A percentile compares a stretch with the other conserved stretches of the same genome.
phyloP scores from a whole-genome alignment of 106 monocot species.

The Chionographis japonica region DNA sequence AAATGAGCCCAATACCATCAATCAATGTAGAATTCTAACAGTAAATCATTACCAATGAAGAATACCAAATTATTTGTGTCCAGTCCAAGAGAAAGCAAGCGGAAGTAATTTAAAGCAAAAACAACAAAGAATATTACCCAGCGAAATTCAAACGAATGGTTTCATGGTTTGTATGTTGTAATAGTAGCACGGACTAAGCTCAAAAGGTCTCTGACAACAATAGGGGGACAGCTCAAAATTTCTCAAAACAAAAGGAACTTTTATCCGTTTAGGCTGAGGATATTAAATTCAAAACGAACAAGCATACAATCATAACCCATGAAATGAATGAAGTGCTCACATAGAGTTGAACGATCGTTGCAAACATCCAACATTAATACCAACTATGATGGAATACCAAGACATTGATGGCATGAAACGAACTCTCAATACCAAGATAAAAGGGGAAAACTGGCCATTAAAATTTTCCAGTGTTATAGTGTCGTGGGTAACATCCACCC shows the following conservation, averaged over 20 bases:
- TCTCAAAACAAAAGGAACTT: not conserved
- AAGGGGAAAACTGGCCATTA: conserved; percentile 3
- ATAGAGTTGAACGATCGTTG: conserved; percentile 5
- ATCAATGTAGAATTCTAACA: too few species aligned
- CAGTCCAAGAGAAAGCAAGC: too few species aligned
- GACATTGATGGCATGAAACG: conserved; percentile 3
- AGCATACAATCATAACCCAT: too few species aligned
- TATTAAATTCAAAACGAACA: too few species aligned
- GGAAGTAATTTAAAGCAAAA: too few species aligned
- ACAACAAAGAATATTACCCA: too few species aligned
- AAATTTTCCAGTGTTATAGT: not conserved
- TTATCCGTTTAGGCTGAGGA: too few species aligned
- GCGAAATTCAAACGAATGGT: too few species aligned
- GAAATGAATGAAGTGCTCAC: not conserved
- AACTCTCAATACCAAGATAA: not conserved
- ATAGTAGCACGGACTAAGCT: not conserved
- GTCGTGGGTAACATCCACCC: not conserved
- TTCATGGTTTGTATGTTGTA: too few species aligned
- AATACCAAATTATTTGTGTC: too few species aligned
- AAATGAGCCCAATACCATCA: too few species aligned
- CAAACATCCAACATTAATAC: conserved; percentile 12
- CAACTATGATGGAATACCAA: not conserved
- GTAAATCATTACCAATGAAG: too few species aligned
- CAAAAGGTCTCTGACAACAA: not conserved
- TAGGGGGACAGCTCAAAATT: not conserved